Conservation (phyloP, 1,284 basidiomycete species). For the Cutaneotrichosporon arboriforme region DNA sequence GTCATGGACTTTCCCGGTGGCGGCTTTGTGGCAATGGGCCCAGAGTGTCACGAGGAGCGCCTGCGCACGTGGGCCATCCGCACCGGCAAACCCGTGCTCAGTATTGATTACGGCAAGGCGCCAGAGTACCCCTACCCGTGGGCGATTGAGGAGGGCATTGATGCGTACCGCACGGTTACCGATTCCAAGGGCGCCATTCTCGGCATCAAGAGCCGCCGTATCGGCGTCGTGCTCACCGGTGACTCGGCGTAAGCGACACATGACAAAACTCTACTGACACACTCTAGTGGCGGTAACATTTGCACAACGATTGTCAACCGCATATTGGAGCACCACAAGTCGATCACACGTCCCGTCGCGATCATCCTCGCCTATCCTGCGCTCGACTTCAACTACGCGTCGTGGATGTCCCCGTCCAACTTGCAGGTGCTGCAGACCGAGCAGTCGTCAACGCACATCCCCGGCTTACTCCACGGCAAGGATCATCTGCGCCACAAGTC, state of each 20-base stretch:
- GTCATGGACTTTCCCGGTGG: slow-evolving; percentile 91
- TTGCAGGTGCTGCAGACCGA: slow-evolving; percentile 72
- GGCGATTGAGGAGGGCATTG: slow-evolving; percentile 90
- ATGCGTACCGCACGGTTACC: slow-evolving; percentile 74
- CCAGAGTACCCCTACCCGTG: slow-evolving; percentile 95
- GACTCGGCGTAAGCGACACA: slow-evolving; percentile 76
- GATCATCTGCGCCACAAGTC: slow-evolving; percentile 81
- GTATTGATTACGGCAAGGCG: slow-evolving; percentile 92
- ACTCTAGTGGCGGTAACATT: slow-evolving; percentile 70
- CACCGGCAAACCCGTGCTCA: slow-evolving; percentile 73
- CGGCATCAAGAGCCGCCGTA: slow-evolving; percentile 64
- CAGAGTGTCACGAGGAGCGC: slow-evolving; percentile 93
- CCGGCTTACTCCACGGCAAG: slow-evolving; percentile 69
- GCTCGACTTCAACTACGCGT: slow-evolving; percentile 93
- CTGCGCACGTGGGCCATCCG: slow-evolving; percentile 75
- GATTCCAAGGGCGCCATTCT: slow-evolving; percentile 73
- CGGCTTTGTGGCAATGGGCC: slow-evolving; percentile 92
- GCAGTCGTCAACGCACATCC: slow-evolving; percentile 61
- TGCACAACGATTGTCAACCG: slow-evolving; percentile 75
- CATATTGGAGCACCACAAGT: slow-evolving; percentile 64
- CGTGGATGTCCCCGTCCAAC: slow-evolving; percentile 91
- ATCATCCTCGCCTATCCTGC: slow-evolving; percentile 67
- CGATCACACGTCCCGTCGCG: slow-evolving; percentile 61
- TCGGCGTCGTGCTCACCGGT: slow-evolving; percentile 72
- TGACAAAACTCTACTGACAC: background rate